Base-by-base conservation (phyloP, 2,329 filamentous ascomycete species). In the Paracoccidioides lutzii region DNA sequence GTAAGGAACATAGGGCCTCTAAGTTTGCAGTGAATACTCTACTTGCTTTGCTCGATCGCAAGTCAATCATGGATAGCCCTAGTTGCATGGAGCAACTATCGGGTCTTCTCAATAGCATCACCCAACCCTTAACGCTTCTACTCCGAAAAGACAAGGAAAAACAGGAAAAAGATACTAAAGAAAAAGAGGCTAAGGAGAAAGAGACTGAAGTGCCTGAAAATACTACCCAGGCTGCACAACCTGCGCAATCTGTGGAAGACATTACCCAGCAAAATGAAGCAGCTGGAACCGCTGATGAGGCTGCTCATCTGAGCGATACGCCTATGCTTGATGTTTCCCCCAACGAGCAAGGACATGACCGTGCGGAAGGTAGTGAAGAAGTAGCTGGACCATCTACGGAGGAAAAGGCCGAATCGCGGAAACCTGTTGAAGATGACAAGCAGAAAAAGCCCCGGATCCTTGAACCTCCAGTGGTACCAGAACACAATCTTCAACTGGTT, bases 41-140 rank as follows among this genome's bases (percentile, higher is more conserved):
- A 35, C 78, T 98, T 49, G 85, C 83, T 59, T 78, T 98, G 4
- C 79, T 98, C 28, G 93, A 97, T 67, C 87, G 93, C n/a, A 88
- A 90, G 61, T 77, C 97, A 59, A 90, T 98, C 60, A 95, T 95
- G 74, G 93, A 98, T 72, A 98, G 90, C 71, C 90, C 91, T n/a
- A 80, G 84, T 5, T 91, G 95, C 56, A 97, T 98, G 90, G 91
- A 95, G 63, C 85, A 90, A 59, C 79, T 98, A 32, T 93, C 93
- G 2, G 84, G 85, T 60, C 76, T 98, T 35, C 79, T 98, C 32
- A 91, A 89, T 68, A 85, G 87, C 61, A 89, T 97, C 55, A 98
- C 93, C 0, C 79, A 86, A 56, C 93, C 93, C 9, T 78, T 98
- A 32, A 87, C 88, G 59, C 82, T 85, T 37, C 76, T 95, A 30